phyloP scores from a whole-genome alignment of 2,329 filamentous ascomycete species.

The Talaromyces sp. region DNA sequence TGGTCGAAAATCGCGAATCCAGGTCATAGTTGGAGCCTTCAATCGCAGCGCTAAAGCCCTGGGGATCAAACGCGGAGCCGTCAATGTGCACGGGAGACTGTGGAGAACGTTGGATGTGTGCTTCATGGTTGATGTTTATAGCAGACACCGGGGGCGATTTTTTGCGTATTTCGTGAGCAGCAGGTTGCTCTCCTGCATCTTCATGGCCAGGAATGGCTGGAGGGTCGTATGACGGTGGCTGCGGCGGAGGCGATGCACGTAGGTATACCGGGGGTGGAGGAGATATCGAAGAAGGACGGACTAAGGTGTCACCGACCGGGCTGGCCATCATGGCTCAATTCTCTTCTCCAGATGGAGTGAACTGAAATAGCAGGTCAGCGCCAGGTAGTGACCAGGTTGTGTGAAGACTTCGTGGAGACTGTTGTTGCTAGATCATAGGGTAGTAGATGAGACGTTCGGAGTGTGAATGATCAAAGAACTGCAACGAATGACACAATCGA shows the following conservation, averaged over 20 bases:
- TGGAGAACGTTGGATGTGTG: conserved; percentile 30
- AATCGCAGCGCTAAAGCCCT: conserved; percentile 28
- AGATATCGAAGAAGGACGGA: conserved; percentile 33
- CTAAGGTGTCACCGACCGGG: conserved; percentile 10
- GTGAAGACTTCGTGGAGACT: neutral
- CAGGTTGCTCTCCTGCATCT: conserved; percentile 2
- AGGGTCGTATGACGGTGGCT: conserved; percentile 21
- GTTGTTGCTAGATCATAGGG: conserved; percentile 1
- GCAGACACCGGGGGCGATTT: conserved; percentile 26
- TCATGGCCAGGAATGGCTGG: conserved; percentile 13
- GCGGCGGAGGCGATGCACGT: conserved; percentile 34
- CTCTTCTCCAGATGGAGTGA: neutral
- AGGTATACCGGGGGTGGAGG: conserved; percentile 46
- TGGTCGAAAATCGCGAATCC: conserved; percentile 25
- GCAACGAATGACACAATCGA: conserved; percentile 2
- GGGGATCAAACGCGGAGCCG: conserved; percentile 25
- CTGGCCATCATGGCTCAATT: conserved; percentile 27
- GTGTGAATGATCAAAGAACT: neutral
- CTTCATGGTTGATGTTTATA: conserved; percentile 22
- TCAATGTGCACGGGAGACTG: conserved; percentile 36
- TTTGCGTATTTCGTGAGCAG: conserved; percentile 25
- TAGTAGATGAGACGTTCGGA: neutral
- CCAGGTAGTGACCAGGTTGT: neutral
- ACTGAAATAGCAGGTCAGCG: neutral
- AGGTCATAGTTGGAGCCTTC: conserved; percentile 26